Base-by-base conservation (phyloP, 2,329 filamentous ascomycete genomes). In the Phaeophleospora eucalypticola region DNA sequence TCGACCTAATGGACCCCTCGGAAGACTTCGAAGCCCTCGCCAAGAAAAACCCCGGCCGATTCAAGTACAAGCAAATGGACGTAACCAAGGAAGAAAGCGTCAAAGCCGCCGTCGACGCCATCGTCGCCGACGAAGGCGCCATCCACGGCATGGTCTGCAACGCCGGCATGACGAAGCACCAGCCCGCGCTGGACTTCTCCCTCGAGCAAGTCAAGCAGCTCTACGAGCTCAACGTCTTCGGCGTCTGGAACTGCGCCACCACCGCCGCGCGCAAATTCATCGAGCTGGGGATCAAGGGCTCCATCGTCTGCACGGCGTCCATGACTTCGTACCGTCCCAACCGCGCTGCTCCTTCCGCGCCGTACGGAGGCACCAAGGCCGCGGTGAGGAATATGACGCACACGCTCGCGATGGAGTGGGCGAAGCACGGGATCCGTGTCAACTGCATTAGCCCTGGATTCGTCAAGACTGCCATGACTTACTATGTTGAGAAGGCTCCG, bases 271-370 rank as follows among this genome's bases (percentile, higher is more conserved):
- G 70, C 4, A 68, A 69, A 0, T 75, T 75, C 53, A 73, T 74
- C 42, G 70, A 69, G 45, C 67, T 69, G 4, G 68, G 67, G 0
- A 62, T 74, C 16, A 72, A 71, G 49, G 72, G 71, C 3, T 67
- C 65, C 3, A 67, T 75, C 18, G 71, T 75, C 4, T 75, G 74
- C 54, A 75, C 71, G 0, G 71, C 71, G 3, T 67, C 63, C 4
- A 74, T 76, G 72, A 71, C 73, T 0, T 70, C 65, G 0, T 74
- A 75, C 53, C 60, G 71, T 6, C 71, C 72, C 0, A 75, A 74
- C 43, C 49, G 61, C 8, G 60, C 61, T 1, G 61, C 57, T 14
- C 61, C 61, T 9, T 60, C 56, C 19, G 61, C 61, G 17, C 68
- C 69, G 1, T 72, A 71, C 47, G 69, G 69, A 32, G 69, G 66